Base-by-base conservation (phyloP, 2,329 filamentous ascomycete genomes). In the Uncinocarpus reesii region DNA sequence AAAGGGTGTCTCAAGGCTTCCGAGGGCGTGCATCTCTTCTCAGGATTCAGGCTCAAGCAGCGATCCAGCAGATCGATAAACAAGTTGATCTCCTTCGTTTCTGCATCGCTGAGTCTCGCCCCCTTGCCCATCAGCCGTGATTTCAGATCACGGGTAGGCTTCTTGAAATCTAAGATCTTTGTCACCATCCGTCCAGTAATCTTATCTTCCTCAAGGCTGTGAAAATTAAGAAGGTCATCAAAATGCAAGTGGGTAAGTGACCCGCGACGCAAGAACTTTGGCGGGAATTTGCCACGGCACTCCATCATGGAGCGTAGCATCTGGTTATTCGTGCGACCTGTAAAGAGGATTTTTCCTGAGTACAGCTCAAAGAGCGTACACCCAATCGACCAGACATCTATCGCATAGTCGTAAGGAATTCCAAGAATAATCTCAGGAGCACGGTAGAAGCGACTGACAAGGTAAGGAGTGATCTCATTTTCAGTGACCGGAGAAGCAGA, bases 281-380 rank as follows among this genome's bases (percentile, higher is more conserved):
- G 80, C 24, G 86, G 89, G 54, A 95, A 82, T 66, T 89, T 93
- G 60, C 92, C 92, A 41, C 93, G 82, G 58, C 90, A 88, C 63
- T 98, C 90, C 81, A 95, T 94, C 58, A 98, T 95, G 16, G 84
- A 83, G 54, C 86, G 85, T 52, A 98, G 78, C 92, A 98, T 98
- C 70, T 95, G 88, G 62, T 98, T 98, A 72, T 98, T 98, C 69
- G 86, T 92, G 55, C 86, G 80, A 51, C 92, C 92, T 1, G 87
- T 88, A 65, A 98, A 98, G 26, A 98, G 74, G 50, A 98, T 96
- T 65, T 95, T 95, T 60, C 92, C 92, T 0, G 92, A 96, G 71
- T 94, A 96, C 34, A 98, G 74, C 68, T 98, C 92, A 65, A 94
- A 98, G 24, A 96, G 74, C 0, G 92, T 98, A 68, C 92, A 98